Conservation (phyloP, 768 basidiomycete species). For the Stropharia rugosoannulata region DNA sequence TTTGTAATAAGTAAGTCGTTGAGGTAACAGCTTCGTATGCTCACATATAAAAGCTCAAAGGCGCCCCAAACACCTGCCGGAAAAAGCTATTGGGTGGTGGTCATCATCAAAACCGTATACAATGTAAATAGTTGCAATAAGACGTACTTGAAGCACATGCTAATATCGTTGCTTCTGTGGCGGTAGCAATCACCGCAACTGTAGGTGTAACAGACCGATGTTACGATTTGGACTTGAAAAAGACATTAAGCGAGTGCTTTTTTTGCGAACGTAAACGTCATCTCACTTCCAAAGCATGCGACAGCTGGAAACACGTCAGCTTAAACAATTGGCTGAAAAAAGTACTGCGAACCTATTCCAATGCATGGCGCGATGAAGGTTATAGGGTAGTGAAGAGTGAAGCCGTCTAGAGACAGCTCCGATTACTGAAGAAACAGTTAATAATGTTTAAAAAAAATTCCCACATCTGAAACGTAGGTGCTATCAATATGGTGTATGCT, state of each 20-base stretch:
- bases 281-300: conserved; percentile 36
- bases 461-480: conserved; percentile 8
- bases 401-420: conserved; percentile 24
- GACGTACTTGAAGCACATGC: conserved; percentile 36
- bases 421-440: not conserved
- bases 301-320: conserved; percentile 21
- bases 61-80: conserved; percentile 35
- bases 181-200: conserved; percentile 39
- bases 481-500: no score
- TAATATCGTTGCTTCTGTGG: conserved; percentile 34
- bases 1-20: not conserved
- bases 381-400: conserved; percentile 31
- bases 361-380: conserved; percentile 37
- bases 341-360: conserved; percentile 31
- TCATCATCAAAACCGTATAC: not conserved
- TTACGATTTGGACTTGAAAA: conserved; percentile 32
- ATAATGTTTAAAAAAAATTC: not conserved
- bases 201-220: conserved; percentile 37
- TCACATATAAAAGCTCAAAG: conserved; percentile 37
- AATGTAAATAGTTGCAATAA: not conserved
- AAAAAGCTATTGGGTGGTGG: conserved; percentile 25
- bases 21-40: not conserved
- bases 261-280: not conserved
- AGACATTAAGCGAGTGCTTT: not conserved
- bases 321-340: not conserved